Conservation (phyloP, 1,284 basidiomycete genomes). For the Lentinula novae-zelandiae region DNA sequence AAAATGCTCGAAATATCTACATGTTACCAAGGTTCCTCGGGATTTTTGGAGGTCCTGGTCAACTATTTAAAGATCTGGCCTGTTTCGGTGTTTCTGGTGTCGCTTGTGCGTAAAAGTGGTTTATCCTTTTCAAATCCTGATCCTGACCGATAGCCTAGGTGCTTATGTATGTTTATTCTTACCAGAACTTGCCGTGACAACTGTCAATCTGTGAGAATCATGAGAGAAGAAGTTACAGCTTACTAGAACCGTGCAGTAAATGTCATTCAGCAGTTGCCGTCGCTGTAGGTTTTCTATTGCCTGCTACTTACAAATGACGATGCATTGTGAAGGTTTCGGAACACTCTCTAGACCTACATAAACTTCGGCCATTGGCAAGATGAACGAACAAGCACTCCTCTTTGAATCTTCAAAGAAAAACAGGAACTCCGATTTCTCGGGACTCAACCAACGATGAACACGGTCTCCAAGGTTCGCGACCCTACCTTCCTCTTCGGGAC, state of each 20-base stretch:
- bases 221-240: background rate
- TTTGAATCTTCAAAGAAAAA: too few species aligned
- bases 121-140: background rate
- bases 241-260: background rate
- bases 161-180: background rate
- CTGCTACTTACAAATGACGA: too few species aligned
- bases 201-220: background rate
- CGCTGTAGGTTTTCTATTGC: too few species aligned
- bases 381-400: background rate
- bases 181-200: background rate
- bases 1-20: too few species aligned
- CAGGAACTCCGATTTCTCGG: background rate
- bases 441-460: background rate
- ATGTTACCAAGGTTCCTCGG: too few species aligned
- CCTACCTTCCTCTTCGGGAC: background rate
- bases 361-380: background rate
- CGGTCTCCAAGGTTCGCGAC: background rate
- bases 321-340: too few species aligned
- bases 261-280: background rate
- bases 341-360: too few species aligned
- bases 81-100: background rate
- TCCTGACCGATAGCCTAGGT: background rate
- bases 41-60: too few species aligned
- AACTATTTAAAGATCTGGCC: background rate
- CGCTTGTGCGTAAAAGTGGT: background rate